These are phyloP conservation scores for Pichia sp. DNA, from an alignment of 1,139 yeast species.

Conservation along the genomic window DNA sequence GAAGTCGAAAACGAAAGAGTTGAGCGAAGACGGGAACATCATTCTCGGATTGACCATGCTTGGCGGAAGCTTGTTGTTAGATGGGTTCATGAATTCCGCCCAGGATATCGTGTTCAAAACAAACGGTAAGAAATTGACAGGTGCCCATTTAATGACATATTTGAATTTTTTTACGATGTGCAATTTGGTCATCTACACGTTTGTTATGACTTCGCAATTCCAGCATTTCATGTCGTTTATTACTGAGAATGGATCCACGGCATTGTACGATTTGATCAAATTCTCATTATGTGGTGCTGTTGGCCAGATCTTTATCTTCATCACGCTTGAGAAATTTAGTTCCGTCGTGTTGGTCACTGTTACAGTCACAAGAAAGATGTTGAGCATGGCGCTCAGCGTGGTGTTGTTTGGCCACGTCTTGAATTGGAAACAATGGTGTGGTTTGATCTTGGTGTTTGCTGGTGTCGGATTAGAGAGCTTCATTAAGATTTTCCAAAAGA, in stretches of 20 bases:
- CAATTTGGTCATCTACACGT: constrained; percentile 42
- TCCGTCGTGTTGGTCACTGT: constrained; percentile 85
- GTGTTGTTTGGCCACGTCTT: constrained; percentile 78
- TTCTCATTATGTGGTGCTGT: constrained; percentile 84
- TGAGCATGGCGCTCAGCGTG: constrained; percentile 90
- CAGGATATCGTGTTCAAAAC: constrained; percentile 78
- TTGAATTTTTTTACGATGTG: constrained; percentile 52
- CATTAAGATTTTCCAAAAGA: constrained; percentile 34
- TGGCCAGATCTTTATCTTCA: constrained; percentile 90
- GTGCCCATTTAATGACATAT: constrained; percentile 86
- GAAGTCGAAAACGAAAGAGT: constrained; percentile 22
- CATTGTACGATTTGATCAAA: constrained; percentile 55
- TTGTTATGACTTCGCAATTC: constrained; percentile 50
- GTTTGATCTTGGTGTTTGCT: constrained; percentile 74
- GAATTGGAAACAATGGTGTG: constrained; percentile 66
- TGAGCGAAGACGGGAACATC: constrained; percentile 40
- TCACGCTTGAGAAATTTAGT: constrained; percentile 80
- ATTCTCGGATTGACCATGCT: constrained; percentile 61
- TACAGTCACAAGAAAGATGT: constrained; percentile 94
- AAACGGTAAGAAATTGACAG: constrained; percentile 41
- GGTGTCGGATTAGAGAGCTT: constrained; percentile 76
- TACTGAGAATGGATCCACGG: constrained; percentile 41
- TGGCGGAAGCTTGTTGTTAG: constrained; percentile 65
- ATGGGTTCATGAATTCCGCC: constrained; percentile 90
- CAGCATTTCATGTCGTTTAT: constrained; percentile 49